Evolutionary conservation across 2,329 filamentous ascomycete species (phyloP), one percentile per base, ranked within the genome.

Genomic region (Cercospora citrullina): DNA sequence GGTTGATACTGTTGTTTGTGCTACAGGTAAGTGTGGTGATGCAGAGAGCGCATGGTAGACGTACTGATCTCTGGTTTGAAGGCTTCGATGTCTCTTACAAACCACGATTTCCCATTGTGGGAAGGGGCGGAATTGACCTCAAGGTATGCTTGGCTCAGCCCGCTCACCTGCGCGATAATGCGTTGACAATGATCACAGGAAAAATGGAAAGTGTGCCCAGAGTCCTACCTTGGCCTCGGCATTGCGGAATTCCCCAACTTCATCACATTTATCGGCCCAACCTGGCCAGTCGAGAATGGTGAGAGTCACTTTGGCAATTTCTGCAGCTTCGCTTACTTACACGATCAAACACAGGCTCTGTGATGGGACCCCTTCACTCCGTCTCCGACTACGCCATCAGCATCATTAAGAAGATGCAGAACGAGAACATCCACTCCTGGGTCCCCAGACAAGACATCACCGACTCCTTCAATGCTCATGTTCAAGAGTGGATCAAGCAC

Each of bases 381-480:
- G 81, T 83, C 9, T 74, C 77, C 12, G 76, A 80, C 12, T 84
- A 84, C 68, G 73, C 78, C 2, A 68, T 83, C 30, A 75, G 80
- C 66, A 74, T 82, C 26, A 80, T 83, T 72, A 79, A 81, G 69
- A 82, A 82, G 72, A 81, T 82, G 79, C 81, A 83, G 68, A 79
- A 78, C 39, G 81, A 83, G 55, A 80, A 82, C 67, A 79, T 84
- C 70, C 78, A 77, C 33, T 78, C 76, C 63, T 82, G 77, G 78
- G 76, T 77, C 3, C 80, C 81, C 0, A 75, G 75, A 14, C 80
- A 81, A 66, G 77, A 79, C 16, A 77, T 81, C 42, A 82, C 80
- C 0, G 80, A 82, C 39, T 45, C 65, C 5, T 84, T 83, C 76
- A 82, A 83, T 67, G 77, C 77, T 26, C 81, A 83, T 63, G 77